These are phyloP conservation scores for Fraxinus xanthoxyloides DNA, from an alignment of 305 asterid genomes.

Conservation along the genomic window DNA sequence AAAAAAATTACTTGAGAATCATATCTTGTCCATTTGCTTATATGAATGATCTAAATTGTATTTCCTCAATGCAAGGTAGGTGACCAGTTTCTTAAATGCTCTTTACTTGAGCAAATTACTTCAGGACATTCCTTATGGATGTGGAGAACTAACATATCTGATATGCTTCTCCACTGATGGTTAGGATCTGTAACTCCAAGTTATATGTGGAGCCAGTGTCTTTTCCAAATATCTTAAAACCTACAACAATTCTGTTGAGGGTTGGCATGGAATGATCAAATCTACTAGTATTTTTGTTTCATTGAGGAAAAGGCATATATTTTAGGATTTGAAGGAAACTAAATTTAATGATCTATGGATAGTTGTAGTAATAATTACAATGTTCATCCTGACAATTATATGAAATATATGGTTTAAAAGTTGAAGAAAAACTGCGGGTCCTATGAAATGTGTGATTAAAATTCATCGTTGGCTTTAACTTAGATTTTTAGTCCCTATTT, in stretches of 20 bases:
- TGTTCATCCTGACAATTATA: not conserved
- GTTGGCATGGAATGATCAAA: conserved; percentile 8
- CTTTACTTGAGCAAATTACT: not conserved
- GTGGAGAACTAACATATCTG: not conserved
- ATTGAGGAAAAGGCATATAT: conserved; percentile 7
- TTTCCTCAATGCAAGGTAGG: not conserved
- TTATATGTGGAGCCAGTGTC: not conserved
- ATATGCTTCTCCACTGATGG: conserved; percentile 8
- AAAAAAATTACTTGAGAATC: not conserved
- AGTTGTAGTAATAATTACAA: conserved; percentile 13
- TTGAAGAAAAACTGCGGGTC: no score
- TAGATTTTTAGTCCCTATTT: no score
- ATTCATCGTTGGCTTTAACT: no score
- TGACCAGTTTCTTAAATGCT: conserved; percentile 11
- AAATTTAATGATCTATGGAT: not conserved
- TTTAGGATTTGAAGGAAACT: not conserved
- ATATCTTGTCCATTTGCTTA: not conserved
- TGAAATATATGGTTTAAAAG: not conserved
- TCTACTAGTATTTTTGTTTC: conserved; percentile 8
- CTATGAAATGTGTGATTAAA: no score
- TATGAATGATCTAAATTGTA: conserved; percentile 6
- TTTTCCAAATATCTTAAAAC: not conserved
- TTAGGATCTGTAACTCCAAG: not conserved
- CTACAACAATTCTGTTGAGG: not conserved
- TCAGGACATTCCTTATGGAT: conserved; percentile 17